Conservation (phyloP, 306 rosid genomes). For the Dalbergia cochinchinensis region DNA sequence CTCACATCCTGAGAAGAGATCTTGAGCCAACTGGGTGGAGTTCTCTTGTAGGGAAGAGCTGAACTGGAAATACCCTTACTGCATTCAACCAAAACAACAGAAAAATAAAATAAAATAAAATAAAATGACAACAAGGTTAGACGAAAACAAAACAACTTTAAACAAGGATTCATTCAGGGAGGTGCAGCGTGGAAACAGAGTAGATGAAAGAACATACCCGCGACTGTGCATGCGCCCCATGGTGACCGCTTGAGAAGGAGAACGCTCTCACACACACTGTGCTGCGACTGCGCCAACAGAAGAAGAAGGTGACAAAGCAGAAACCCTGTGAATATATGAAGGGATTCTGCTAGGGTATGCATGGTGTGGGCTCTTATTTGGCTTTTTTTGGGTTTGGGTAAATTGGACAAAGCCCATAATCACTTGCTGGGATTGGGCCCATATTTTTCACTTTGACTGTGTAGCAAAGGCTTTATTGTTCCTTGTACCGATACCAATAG, state of each 20-base stretch:
- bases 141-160: not conserved
- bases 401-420: not conserved
- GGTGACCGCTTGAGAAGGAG: slow-evolving; percentile 44
- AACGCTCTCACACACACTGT: not conserved
- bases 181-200: not conserved
- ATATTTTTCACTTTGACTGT: too few relatives aligned
- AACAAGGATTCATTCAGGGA: not conserved
- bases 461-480: too few relatives aligned
- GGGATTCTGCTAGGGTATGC: slow-evolving; percentile 52
- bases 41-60: slow-evolving; percentile 86
- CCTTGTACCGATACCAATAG: too few relatives aligned
- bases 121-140: not conserved
- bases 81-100: not conserved
- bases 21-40: slow-evolving; percentile 83
- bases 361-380: not conserved
- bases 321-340: slow-evolving; percentile 38
- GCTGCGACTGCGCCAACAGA: slow-evolving; percentile 26
- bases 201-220: slow-evolving; percentile 54
- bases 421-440: too few relatives aligned
- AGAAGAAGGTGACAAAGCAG: not conserved
- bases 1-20: slow-evolving; percentile 79
- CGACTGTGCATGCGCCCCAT: slow-evolving; percentile 95
- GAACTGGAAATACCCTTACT: slow-evolving; percentile 94
- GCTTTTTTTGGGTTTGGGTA: not conserved
- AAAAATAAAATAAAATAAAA: too few relatives aligned